These are phyloP conservation scores for Trichosanthes cucumerina DNA, from an alignment of 306 rosid species.

Conservation along the genomic window DNA sequence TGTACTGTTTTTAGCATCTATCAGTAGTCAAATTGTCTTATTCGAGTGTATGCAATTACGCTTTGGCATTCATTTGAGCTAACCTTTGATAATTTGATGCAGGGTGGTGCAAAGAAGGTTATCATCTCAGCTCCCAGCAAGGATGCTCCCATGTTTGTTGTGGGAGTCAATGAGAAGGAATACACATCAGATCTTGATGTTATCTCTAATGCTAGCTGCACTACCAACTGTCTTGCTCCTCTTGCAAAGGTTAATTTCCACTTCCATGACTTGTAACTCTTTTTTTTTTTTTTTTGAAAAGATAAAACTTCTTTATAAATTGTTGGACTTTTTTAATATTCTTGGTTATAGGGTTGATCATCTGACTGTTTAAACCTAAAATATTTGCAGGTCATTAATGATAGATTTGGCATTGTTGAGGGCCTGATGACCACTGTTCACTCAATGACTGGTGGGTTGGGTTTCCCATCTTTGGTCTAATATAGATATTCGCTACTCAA, in stretches of 20 bases:
- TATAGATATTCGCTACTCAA: neutral
- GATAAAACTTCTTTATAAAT: neutral
- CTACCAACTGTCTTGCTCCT: slow-evolving; percentile 96
- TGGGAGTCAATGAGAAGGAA: slow-evolving; percentile 93
- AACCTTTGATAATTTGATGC: neutral
- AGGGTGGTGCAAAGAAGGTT: slow-evolving; percentile 84
- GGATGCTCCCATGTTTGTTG: slow-evolving; percentile 98
- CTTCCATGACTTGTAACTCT: neutral
- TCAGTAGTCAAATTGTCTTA: neutral
- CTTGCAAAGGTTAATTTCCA: slow-evolving; percentile 9
- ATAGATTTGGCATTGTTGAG: slow-evolving; percentile 87
- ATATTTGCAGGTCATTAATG: slow-evolving; percentile 57
- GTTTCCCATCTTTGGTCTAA: neutral
- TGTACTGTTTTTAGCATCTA: neutral
- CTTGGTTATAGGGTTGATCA: neutral
- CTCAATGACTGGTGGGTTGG: slow-evolving; percentile 67
- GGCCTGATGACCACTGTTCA: slow-evolving; percentile 98
- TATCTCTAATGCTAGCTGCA: slow-evolving; percentile 97
- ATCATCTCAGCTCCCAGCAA: slow-evolving; percentile 96
- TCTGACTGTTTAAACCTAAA: neutral
- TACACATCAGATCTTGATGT: slow-evolving; percentile 63
- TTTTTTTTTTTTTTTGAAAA: neutral
- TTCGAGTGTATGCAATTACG: neutral
- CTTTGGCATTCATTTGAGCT: neutral
- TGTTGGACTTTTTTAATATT: neutral